These are phyloP conservation scores for Eucalyptus rudis DNA, from an alignment of 345 rosid genomes.

Conservation along the genomic window DNA sequence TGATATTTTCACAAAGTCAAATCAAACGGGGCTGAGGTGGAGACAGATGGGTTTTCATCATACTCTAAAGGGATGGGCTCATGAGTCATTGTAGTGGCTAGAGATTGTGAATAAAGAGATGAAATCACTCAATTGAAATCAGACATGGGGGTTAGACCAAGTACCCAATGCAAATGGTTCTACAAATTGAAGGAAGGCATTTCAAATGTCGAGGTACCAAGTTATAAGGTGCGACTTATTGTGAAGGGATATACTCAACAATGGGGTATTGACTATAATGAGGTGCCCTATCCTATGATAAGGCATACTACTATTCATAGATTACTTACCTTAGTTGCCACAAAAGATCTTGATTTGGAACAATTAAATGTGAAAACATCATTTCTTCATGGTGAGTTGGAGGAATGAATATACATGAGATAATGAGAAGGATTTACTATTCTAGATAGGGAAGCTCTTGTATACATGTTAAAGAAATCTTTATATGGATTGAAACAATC, in stretches of 20 bases:
- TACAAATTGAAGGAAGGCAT: too few relatives aligned
- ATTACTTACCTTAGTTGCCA: too few relatives aligned
- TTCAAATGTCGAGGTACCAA: background rate
- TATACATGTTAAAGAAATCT: too few relatives aligned
- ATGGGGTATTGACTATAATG: background rate
- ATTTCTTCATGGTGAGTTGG: too few relatives aligned
- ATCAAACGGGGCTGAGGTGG: too few relatives aligned
- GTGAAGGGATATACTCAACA: too few relatives aligned
- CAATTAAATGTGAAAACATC: background rate
- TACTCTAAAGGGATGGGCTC: too few relatives aligned
- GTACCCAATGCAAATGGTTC: background rate
- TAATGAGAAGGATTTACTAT: fast-evolving
- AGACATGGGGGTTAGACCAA: background rate
- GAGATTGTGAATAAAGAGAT: background rate
- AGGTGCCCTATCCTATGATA: background rate
- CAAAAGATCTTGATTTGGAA: fast-evolving
- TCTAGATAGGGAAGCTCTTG: too few relatives aligned
- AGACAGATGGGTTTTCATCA: too few relatives aligned
- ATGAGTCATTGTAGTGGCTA: too few relatives aligned
- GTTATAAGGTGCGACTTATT: fast-evolving
- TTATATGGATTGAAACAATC: background rate
- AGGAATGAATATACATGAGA: background rate
- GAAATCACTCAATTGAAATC: background rate
- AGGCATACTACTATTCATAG: too few relatives aligned
- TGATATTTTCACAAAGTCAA: fast-evolving